A percentile compares a stretch with the other conserved stretches of the same genome.
Conservation (phyloP, 2,329 filamentous ascomycete species). For the Fusarium brachygibbosum region DNA sequence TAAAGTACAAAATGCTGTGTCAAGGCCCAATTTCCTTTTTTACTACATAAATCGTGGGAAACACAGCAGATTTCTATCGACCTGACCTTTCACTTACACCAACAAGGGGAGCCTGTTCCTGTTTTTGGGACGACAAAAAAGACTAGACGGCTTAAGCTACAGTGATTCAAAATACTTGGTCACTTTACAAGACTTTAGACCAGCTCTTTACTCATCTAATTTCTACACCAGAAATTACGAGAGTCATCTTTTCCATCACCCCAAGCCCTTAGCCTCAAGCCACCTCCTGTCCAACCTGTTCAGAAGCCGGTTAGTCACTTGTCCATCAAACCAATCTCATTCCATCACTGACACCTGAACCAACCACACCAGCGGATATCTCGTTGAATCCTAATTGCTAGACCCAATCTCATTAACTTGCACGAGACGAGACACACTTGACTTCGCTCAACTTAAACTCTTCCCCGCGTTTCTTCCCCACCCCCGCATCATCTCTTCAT, state of each 20-base stretch:
- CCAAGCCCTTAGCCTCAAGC: conserved; percentile 6
- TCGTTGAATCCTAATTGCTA: too few relatives aligned
- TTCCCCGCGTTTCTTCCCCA: conserved; percentile 36
- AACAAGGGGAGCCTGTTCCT: conserved; percentile 1
- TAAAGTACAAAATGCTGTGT: conserved; percentile 14
- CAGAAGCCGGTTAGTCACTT: neutral
- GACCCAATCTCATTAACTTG: neutral
- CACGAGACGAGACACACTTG: neutral
- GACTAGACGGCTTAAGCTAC: neutral
- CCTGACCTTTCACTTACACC: conserved; percentile 24
- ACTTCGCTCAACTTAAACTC: conserved; percentile 7
- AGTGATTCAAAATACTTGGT: neutral
- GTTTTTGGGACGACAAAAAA: neutral
- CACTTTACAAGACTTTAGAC: neutral
- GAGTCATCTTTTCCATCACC: neutral
- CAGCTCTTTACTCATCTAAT: neutral
- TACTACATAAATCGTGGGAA: conserved; percentile 6
- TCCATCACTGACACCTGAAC: neutral
- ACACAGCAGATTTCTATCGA: conserved; percentile 12
- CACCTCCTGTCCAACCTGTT: conserved; percentile 10
- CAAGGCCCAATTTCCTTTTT: conserved; percentile 9
- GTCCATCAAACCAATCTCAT: conserved; percentile 1
- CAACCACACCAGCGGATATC: too few relatives aligned
- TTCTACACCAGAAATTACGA: neutral
- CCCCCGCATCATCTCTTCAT: conserved; percentile 31